Evolutionary conservation across 1,284 basidiomycete species (phyloP).

Genomic region (Fomes fomentarius): DNA sequence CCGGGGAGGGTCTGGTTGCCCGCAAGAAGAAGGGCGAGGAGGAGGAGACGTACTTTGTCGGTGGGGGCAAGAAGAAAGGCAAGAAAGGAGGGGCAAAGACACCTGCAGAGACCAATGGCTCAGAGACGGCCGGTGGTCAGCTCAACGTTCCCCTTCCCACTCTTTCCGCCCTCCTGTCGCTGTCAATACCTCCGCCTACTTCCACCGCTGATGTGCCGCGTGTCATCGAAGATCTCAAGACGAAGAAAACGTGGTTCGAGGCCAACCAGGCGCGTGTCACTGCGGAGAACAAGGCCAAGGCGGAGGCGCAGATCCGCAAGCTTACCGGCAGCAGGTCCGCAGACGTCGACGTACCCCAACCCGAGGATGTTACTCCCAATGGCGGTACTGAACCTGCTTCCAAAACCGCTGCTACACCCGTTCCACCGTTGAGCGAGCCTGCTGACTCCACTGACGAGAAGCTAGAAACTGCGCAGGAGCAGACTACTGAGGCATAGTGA

Average conservation of each 20-base stretch:
- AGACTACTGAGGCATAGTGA: slow-evolving; percentile 31
- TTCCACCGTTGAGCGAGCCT: slow-evolving; percentile 36
- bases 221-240: slow-evolving; percentile 88
- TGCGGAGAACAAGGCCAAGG: slow-evolving; percentile 76
- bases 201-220: slow-evolving; percentile 80
- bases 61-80: slow-evolving; percentile 69
- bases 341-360: slow-evolving; percentile 46
- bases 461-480: slow-evolving; percentile 50
- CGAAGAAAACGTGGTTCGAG: slow-evolving; percentile 95
- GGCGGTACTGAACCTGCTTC: slow-evolving; percentile 50
- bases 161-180: slow-evolving; percentile 83
- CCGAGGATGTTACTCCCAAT: slow-evolving; percentile 44
- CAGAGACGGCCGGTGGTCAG: slow-evolving; percentile 38
- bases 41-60: slow-evolving; percentile 85
- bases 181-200: slow-evolving; percentile 91
- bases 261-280: slow-evolving; percentile 73
- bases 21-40: slow-evolving; percentile 93
- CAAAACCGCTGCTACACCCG: slow-evolving; percentile 41
- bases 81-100: slow-evolving; percentile 61
- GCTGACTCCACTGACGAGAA: slow-evolving; percentile 51
- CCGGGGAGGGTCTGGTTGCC: slow-evolving; percentile 68
- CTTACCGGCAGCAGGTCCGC: slow-evolving; percentile 50
- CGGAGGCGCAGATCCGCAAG: slow-evolving; percentile 78
- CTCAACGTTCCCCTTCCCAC: slow-evolving; percentile 88
- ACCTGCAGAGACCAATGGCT: slow-evolving; percentile 41